Evolutionary conservation across 306 rosid genomes (phyloP), one percentile per base, ranked within the genome.

Genomic region (Corylus americana): DNA sequence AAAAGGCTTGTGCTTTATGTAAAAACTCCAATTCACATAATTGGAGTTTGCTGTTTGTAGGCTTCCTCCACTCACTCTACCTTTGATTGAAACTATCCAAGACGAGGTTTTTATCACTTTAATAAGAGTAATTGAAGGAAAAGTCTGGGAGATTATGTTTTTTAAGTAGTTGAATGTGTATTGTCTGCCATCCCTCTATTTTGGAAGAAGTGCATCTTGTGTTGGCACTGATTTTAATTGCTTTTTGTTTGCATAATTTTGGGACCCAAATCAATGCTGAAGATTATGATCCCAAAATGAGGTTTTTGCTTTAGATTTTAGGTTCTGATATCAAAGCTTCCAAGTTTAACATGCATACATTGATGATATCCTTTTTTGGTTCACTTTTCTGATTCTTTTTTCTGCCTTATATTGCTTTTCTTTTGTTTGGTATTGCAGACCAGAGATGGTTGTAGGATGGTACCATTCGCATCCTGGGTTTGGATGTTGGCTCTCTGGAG

Each of bases 361-460:
- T 35, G 48, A 20, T 39, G 11, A 22, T 50, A 47, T 59, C 51
- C 25, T 67, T 67, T 67, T 82, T 5, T 66, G 44, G 76, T 59
- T 80, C 51, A 5, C 14, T 20, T 74, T 5, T 16, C 55, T 44
- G 7, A 1, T 51, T 17, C 22, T 16, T 1, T 4, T n/a, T 27
- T 63, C 66, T 54, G 20, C 69, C 39, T 79, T 44, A 11, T 16
- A 13, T 49, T 47, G 27, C 62, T 70, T 51, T 39, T 59, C 63
- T 73, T 76, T 73, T 51, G 1, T 22, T 3, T 67, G 70, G 59
- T 75, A 69, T 81, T 85, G 76, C 88, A 92, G 98, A 77, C 97
- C 97, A 2, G 97, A 94, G 93, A 94, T 94, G 98, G 98, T 94
- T 83, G 97, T 92, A 1, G 98, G 98, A 4, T 94, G 97, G 98